Conservation (phyloP, 83 land plant species). For the Picea mariana region DNA sequence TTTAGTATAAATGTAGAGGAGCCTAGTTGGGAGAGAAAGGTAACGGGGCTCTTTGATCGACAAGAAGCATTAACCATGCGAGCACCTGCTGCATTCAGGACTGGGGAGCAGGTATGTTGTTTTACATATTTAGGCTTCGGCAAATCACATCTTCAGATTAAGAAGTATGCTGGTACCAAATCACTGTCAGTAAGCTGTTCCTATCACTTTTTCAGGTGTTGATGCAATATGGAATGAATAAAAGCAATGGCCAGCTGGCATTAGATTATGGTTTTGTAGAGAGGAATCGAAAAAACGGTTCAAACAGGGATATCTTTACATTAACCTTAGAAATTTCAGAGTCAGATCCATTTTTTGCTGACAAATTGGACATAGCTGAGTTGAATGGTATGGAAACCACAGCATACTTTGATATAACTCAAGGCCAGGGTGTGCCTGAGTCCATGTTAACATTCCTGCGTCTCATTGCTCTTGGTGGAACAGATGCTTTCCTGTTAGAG, state of each 20-base stretch:
- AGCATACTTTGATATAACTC: constrained; percentile 73
- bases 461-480: constrained; percentile 80
- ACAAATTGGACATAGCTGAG: constrained; percentile 92
- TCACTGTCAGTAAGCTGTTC: not conserved
- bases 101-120: constrained; percentile 84
- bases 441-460: constrained; percentile 76
- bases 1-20: constrained; percentile 48
- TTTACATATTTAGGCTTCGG: not conserved
- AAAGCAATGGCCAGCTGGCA: not conserved
- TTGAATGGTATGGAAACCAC: constrained; percentile 66
- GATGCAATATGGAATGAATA: constrained; percentile 4
- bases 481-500: constrained; percentile 92
- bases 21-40: constrained; percentile 68
- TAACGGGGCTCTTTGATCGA: constrained; percentile 71
- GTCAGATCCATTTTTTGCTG: constrained; percentile 79
- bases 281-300: not conserved
- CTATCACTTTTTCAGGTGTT: not conserved
- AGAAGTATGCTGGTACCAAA: not conserved
- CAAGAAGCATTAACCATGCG: constrained; percentile 58
- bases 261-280: constrained; percentile 6
- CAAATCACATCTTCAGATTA: not conserved
- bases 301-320: constrained; percentile 1
- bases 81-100: constrained; percentile 48
- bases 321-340: constrained; percentile 61
- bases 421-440: constrained; percentile 73